Evolutionary conservation across 805 yeast genomes (phyloP).

Genomic region (Metschnikowia peoriensis): DNA sequence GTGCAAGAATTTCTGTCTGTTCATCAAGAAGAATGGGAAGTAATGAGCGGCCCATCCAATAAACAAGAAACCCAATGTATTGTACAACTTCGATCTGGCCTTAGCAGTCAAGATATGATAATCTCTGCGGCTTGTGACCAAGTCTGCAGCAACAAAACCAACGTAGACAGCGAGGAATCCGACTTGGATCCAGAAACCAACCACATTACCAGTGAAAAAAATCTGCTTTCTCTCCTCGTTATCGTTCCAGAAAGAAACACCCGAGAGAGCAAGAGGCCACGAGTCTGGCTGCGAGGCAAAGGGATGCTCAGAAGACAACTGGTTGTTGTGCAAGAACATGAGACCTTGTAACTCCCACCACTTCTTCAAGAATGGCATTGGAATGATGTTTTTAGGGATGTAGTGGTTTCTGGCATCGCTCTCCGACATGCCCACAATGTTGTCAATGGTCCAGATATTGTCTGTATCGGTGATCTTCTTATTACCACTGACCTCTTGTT

Average conservation of each 20-base stretch:
- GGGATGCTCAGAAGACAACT: conserved; percentile 84
- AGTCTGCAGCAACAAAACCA: conserved; percentile 70
- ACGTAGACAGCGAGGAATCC: conserved; percentile 59
- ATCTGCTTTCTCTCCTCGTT: conserved; percentile 66
- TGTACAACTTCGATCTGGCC: conserved; percentile 71
- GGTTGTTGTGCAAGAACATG: conserved; percentile 93
- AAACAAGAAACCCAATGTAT: conserved; percentile 79
- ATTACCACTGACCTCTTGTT: conserved; percentile 94
- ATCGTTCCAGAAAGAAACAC: conserved; percentile 96
- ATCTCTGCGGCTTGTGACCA: conserved; percentile 73
- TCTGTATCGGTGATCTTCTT: conserved; percentile 68
- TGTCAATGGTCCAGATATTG: conserved; percentile 75
- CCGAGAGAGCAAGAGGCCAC: conserved; percentile 89
- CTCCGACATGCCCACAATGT: conserved; percentile 53
- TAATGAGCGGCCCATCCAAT: conserved; percentile 88
- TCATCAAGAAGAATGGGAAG: conserved; percentile 88
- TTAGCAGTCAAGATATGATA: conserved; percentile 52
- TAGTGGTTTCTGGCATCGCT: conserved; percentile 61
- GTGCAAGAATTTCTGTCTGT: conserved; percentile 89
- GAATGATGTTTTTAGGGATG: conserved; percentile 61
- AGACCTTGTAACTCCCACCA: conserved; percentile 85
- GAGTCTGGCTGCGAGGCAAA: conserved; percentile 88
- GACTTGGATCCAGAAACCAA: conserved; percentile 88
- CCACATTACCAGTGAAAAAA: conserved; percentile 83
- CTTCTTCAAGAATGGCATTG: conserved; percentile 73